A percentile compares a stretch with the other conserved stretches of the same genome.
These are phyloP conservation scores for Anaeramoeba ignava DNA, from an alignment of 78 protist species.

Conservation along the genomic window DNA sequence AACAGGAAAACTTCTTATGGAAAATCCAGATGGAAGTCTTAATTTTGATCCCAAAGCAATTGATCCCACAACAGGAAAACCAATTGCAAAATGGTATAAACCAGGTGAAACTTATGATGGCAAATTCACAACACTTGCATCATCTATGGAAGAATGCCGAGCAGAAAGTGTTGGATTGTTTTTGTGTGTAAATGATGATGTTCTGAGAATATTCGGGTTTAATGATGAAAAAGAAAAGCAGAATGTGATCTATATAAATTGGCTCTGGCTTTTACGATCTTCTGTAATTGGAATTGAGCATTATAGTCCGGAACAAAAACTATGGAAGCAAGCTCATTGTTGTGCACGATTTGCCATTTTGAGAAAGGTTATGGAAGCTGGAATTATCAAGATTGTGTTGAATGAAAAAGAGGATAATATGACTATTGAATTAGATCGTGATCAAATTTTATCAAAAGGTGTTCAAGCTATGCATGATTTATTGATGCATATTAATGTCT, in stretches of 20 bases:
- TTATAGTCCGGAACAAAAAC: background rate
- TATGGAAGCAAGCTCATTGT: slow-evolving; percentile 2
- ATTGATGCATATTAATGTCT: background rate
- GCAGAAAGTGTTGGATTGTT: background rate
- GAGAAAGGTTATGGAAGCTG: background rate
- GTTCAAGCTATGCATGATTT: background rate
- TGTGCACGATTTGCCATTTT: background rate
- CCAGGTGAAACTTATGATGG: background rate
- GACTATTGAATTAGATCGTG: background rate
- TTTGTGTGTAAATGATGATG: background rate
- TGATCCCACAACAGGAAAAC: background rate
- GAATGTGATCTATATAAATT: background rate
- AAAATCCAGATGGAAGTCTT: background rate
- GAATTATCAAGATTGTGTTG: background rate
- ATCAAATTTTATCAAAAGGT: background rate
- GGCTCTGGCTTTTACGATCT: background rate
- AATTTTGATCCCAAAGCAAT: background rate
- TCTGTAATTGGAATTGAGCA: background rate
- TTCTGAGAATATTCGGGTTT: background rate
- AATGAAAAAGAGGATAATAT: background rate
- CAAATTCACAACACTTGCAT: background rate
- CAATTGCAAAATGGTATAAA: background rate
- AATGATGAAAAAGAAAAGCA: background rate
- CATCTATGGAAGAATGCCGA: background rate
- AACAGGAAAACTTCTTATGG: background rate